Evolutionary conservation across 345 rosid species (phyloP).

Genomic region (Populus nigra): DNA sequence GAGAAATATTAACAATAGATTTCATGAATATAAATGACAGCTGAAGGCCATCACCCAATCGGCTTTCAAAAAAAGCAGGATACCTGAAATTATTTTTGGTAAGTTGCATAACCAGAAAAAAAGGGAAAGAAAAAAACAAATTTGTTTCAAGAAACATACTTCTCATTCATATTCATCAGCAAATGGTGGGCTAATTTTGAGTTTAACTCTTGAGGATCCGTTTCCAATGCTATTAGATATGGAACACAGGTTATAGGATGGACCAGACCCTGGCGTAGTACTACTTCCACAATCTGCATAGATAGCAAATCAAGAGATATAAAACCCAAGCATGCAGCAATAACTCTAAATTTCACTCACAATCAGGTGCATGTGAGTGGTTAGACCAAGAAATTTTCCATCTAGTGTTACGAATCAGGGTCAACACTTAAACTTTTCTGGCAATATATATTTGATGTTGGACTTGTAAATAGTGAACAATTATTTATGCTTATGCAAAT

Average conservation of each 20-base stretch:
- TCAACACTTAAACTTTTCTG: neutral
- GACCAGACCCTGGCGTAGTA: conserved; percentile 96
- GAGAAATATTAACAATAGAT: conserved; percentile 41
- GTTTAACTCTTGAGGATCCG: conserved; percentile 90
- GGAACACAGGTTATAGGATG: conserved; percentile 99
- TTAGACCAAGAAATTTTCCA: neutral
- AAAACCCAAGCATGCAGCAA: neutral
- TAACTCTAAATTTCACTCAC: neutral
- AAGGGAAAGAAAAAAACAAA: neutral
- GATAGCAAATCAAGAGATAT: neutral
- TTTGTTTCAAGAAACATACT: conserved; percentile 45
- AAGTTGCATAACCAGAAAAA: conserved; percentile 18
- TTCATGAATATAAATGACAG: conserved; percentile 82
- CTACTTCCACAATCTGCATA: conserved; percentile 94
- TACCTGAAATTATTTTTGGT: conserved; percentile 56
- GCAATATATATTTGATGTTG: neutral
- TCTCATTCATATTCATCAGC: conserved; percentile 99
- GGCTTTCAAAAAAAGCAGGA: conserved; percentile 96
- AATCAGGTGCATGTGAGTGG: neutral
- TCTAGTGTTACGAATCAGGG: neutral
- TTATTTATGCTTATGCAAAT: neutral
- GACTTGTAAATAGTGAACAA: neutral
- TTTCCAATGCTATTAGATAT: conserved; percentile 94
- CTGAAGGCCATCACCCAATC: conserved; percentile 97
- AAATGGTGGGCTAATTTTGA: conserved; percentile 96